These are phyloP conservation scores for Achaetomiella virescens DNA, from an alignment of 495 filamentous ascomycete species.

Conservation along the genomic window DNA sequence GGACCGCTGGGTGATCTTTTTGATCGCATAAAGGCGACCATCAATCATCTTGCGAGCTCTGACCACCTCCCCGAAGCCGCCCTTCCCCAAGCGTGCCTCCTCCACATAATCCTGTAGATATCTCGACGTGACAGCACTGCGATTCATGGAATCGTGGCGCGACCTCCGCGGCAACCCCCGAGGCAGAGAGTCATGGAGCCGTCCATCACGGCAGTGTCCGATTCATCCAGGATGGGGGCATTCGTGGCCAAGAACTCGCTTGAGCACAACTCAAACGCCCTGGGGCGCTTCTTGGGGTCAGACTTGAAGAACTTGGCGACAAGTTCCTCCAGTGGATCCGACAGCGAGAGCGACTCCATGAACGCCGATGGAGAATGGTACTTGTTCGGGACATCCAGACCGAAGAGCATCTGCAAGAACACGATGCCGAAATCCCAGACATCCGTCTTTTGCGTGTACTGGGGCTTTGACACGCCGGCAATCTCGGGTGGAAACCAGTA, in stretches of 20 bases:
- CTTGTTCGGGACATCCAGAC: constrained; percentile 63
- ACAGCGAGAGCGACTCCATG: constrained; percentile 55
- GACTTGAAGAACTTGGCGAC: constrained; percentile 74
- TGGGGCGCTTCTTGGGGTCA: constrained; percentile 76
- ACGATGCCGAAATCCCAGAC: constrained; percentile 91
- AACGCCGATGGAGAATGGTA: constrained; percentile 72
- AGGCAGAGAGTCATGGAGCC: constrained; percentile 34
- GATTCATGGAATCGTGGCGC: constrained; percentile 47
- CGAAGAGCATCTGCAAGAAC: constrained; percentile 91
- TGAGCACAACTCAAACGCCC: constrained; percentile 82
- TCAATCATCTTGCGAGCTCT: constrained; percentile 92
- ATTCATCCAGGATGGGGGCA: constrained; percentile 47
- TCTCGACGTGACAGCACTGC: constrained; percentile 50
- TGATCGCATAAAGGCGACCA: constrained; percentile 88
- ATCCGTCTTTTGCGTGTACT: constrained; percentile 74
- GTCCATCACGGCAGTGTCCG: constrained; percentile 28
- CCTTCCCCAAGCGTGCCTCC: constrained; percentile 79
- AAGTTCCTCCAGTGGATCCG: constrained; percentile 69
- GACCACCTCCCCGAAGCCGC: constrained; percentile 96
- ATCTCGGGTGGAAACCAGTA: constrained; percentile 83
- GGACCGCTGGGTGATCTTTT: constrained; percentile 85
- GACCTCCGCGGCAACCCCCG: constrained; percentile 34
- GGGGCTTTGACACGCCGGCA: constrained; percentile 50
- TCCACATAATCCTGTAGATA: constrained; percentile 88
- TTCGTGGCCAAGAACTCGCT: constrained; percentile 75